Conservation (phyloP, 805 yeast species). For the Cyberlindnera bimundalis region DNA sequence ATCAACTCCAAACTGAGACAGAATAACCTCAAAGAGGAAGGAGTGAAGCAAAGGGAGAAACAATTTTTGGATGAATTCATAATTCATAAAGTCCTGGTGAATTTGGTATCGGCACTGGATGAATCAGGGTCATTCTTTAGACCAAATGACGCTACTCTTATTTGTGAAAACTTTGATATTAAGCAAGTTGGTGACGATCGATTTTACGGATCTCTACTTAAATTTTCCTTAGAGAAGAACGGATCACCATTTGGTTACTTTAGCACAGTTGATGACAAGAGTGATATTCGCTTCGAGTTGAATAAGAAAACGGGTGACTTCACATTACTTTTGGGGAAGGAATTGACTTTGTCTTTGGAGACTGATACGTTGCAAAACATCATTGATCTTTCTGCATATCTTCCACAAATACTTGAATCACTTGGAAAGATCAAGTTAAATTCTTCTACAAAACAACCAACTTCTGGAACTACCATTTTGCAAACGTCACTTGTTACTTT, state of each 20-base stretch:
- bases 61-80: constrained; percentile 37
- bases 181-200: constrained; percentile 41
- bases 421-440: constrained; percentile 15
- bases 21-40: background rate
- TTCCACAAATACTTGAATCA: constrained; percentile 28
- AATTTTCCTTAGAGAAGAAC: constrained; percentile 25
- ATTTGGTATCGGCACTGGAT: constrained; percentile 45
- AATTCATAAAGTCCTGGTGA: constrained; percentile 36
- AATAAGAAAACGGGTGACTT: constrained; percentile 33
- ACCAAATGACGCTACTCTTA: constrained; percentile 29
- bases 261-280: constrained; percentile 31
- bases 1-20: constrained; percentile 8
- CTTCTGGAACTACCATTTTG: constrained; percentile 7
- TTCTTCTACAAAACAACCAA: constrained; percentile 4
- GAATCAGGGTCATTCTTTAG: constrained; percentile 40
- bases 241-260: constrained; percentile 28
- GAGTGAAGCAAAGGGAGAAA: background rate
- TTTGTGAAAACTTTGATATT: constrained; percentile 33
- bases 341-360: constrained; percentile 26
- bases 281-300: constrained; percentile 54
- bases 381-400: constrained; percentile 28
- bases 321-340: constrained; percentile 44
- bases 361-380: constrained; percentile 26
- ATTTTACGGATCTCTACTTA: constrained; percentile 46
- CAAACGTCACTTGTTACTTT: constrained; percentile 24